These are phyloP conservation scores for Aegilops sharonensis DNA, from an alignment of 176 grass and related monocot genomes.

Conservation along the genomic window DNA sequence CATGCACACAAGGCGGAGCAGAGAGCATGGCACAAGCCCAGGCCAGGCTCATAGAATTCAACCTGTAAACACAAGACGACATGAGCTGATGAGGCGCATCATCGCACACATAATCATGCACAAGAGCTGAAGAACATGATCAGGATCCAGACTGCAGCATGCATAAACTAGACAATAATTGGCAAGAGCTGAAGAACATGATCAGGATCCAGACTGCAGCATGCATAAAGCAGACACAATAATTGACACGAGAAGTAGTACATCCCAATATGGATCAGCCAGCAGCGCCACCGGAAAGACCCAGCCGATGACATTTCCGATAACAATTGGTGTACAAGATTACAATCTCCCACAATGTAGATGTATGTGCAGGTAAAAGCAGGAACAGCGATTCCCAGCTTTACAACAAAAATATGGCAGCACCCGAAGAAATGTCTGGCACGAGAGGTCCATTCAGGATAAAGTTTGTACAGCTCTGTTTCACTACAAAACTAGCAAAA, in stretches of 20 bases:
- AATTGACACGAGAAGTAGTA: not conserved
- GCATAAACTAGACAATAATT: not conserved
- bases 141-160: not conserved
- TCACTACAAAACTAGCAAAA: conserved; percentile 44
- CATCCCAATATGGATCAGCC: not conserved
- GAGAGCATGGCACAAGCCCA: not conserved
- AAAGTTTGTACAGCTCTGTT: conserved; percentile 29
- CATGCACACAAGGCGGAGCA: not conserved
- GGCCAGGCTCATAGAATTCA: not conserved
- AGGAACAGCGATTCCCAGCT: not conserved
- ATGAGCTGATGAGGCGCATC: not conserved
- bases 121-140: not conserved
- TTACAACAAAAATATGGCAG: conserved; percentile 22
- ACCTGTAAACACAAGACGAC: not conserved
- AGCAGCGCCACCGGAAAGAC: not conserved
- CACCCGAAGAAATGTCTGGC: not conserved
- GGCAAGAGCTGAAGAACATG: not conserved
- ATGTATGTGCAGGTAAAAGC: conserved; percentile 35
- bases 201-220: not conserved
- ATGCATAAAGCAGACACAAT: not conserved
- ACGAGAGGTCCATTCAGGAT: conserved; percentile 19
- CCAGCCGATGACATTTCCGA: not conserved
- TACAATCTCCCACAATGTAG: conserved; percentile 3
- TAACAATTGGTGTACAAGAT: conserved; percentile 21
- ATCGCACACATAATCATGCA: not conserved